Base-by-base conservation (phyloP, 228 moss, liverwort and hornwort species). In the Sphagnum magellanicum region DNA sequence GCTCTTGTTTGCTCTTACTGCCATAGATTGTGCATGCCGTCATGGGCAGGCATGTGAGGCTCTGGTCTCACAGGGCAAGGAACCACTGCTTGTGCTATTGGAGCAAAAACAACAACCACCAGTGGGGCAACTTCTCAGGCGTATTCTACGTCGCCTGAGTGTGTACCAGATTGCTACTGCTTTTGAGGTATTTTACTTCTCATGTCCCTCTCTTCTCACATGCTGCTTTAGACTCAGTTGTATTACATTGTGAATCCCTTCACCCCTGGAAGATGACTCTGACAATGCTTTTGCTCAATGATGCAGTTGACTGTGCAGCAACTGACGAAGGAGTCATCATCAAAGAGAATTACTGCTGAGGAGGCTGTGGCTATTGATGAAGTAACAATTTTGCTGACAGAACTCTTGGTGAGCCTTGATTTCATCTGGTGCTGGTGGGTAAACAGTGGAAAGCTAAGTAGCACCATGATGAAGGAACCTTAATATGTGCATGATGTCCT, bases 41-140 rank as follows among this genome's bases (percentile, higher is more conserved):
- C 81, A 80, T 80, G 82, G 79, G 70, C 86, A 83, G 72, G 94
- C 87, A 50, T 98, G 92, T 69, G 90, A 90, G 67, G 84, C 81
- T 50, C 89, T 98, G 72, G 76, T 83, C 74, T 70, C 77, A 81
- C 63, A 75, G 79, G 80, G 85, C 58, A 85, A 90, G 53, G 71
- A 73, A 32, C 14, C 81, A 55, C 70, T 94, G 61, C 53, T 86
- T 60, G 75, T 78, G 63, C 68, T 90, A 75, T 87, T 90, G 63
- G 77, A 88, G 63, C 82, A 77, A 63, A 88, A 83, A 63, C 91
- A 88, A 78, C 78, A 83, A 66, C 88, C 77, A 70, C 84, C 90
- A 57, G 83, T 94, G 62, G 74, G 73, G 60, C 68, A 51, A 74
- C 72, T 94, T 71, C 76, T 89, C 57, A 76, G 81, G 16, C 79